Percentiles rank a stretch among this genome's conserved stretches.
phyloP scores from a whole-genome alignment of 345 rosid species.

The Kandelia obovata region DNA sequence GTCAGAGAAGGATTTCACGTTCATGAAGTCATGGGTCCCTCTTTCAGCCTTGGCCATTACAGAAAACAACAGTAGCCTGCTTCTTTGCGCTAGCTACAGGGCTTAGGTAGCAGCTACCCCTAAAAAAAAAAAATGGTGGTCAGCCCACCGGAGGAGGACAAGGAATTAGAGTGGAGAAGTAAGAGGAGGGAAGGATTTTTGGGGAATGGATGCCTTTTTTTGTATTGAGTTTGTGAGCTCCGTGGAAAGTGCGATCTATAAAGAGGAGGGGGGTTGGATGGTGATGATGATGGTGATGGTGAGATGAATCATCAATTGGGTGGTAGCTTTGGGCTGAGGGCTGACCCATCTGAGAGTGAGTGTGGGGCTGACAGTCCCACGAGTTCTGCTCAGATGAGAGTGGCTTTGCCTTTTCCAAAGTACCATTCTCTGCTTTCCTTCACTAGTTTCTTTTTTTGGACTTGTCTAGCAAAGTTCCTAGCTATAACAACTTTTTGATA shows the following conservation, averaged over 20 bases:
- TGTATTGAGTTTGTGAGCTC: not conserved
- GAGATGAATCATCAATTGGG: conserved; percentile 32
- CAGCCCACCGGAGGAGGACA: not conserved
- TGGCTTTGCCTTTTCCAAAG: not conserved
- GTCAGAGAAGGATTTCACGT: conserved; percentile 48
- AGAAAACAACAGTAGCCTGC: not conserved
- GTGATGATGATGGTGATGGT: conserved; percentile 2
- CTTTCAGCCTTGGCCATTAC: conserved; percentile 34
- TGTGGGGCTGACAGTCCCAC: conserved; percentile 42
- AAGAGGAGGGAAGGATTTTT: not conserved
- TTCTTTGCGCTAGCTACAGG: too few relatives aligned
- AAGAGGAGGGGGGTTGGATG: conserved; percentile 7
- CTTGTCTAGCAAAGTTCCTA: conserved; percentile 22
- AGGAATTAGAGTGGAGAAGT: not conserved
- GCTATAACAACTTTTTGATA: not conserved
- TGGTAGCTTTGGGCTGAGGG: conserved; percentile 3
- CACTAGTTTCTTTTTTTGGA: not conserved
- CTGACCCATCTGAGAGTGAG: conserved; percentile 35
- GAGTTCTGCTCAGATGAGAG: conserved; percentile 37
- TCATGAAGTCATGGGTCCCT: conserved; percentile 47
- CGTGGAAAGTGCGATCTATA: conserved; percentile 15
- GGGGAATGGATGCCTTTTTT: not conserved
- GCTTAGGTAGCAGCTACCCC: too few relatives aligned
- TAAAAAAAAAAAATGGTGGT: not conserved
- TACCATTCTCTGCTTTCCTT: conserved; percentile 16